Conservation (phyloP, 2,329 filamentous ascomycete genomes). For the Pseudocercospora fijiensis region DNA sequence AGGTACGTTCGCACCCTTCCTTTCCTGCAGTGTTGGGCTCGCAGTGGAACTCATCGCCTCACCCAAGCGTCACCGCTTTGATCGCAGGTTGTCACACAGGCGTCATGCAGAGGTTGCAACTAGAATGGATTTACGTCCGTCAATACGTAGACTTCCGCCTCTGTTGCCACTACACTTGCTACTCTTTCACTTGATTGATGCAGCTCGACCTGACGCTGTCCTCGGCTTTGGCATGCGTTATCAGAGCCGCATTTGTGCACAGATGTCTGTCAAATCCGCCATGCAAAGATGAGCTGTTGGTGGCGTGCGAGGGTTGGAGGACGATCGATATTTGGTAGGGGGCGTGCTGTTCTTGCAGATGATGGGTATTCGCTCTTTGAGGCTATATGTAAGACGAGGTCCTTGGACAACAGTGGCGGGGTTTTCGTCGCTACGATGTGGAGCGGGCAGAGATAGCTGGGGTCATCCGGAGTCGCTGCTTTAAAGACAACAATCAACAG, state of each 20-base stretch:
- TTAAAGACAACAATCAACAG: neutral
- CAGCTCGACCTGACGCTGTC: neutral
- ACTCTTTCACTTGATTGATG: neutral
- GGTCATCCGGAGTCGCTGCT: neutral
- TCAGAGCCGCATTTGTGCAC: neutral
- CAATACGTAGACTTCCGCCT: neutral
- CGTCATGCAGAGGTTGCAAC: neutral
- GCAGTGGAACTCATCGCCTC: neutral
- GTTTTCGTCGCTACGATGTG: neutral
- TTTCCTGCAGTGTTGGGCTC: conserved; percentile 16
- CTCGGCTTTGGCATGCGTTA: neutral
- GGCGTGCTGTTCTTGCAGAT: neutral
- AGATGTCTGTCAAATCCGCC: neutral
- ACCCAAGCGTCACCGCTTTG: neutral
- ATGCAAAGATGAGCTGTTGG: neutral
- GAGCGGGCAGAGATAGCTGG: neutral
- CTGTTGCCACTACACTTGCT: neutral
- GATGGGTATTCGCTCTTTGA: neutral
- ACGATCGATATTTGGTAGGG: neutral
- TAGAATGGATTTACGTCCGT: neutral
- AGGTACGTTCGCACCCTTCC: conserved; percentile 21
- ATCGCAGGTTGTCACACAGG: neutral
- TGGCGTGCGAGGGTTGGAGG: neutral
- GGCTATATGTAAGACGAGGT: neutral
- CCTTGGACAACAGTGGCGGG: neutral